Evolutionary conservation across 108 stramenopile genomes (phyloP), one percentile per base, ranked within the genome.

Genomic region (Schizochytrium sp.): DNA sequence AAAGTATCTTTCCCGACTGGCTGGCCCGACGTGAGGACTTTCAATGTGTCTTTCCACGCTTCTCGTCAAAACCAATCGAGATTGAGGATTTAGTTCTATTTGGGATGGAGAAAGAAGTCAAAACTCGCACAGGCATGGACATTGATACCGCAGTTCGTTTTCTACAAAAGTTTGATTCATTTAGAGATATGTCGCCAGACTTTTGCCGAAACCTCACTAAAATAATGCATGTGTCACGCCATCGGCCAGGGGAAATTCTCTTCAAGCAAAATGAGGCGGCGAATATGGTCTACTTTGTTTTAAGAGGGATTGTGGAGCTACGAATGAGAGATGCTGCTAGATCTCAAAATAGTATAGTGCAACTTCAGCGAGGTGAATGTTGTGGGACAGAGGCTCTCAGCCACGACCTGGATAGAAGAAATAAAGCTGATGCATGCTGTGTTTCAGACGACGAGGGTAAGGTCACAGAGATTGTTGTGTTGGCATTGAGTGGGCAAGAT

Each of bases 71-170:
- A 1, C 76, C 47, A 10, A 83, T 83, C 2, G 76, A 83, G 47
- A 12, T 10, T 13, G 50, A 55, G 28, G 47, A 49, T 55, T 53
- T 83, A 5, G 76, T 83, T 5, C 15, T 55, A 5, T 83, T 83
- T 40, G 76, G 76, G 5, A 83, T 83, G 76, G 76, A 55, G n/a
- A 83, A 83, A 55, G 76, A 83, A 10, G 47, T 83, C 50, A 83
- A 83, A 53, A 47, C 38, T 5, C 76, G 76, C 13, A 83, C 76
- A 13, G n/a, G 28, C 76, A 55, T 83, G 47, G 76, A 83, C 76
- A 42, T 83, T 28, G 76, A 83, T 42, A 83, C 76, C 50, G 55
- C 76, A 10, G 76, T 83, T 47, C 50, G 50, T 38, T 83, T 83
- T 42, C 1, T 83, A 0, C 76, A 83, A 1, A 10, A 40, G 5